Conservation (phyloP, 305 asterid genomes). For the Fraxinus sp. region DNA sequence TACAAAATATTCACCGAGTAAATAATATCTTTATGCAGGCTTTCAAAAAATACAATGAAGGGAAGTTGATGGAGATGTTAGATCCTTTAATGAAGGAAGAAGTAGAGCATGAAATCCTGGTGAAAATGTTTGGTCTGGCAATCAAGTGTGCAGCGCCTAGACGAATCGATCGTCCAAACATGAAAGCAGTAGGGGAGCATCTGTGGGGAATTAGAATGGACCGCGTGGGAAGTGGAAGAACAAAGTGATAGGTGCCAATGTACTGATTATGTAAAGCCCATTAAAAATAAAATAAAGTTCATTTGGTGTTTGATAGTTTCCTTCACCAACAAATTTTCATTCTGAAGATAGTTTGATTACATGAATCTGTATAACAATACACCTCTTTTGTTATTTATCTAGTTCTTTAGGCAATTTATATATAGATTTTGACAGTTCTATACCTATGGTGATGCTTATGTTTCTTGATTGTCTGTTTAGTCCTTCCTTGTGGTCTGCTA, state of each 20-base stretch:
- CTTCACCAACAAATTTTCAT: slow-evolving; percentile 1
- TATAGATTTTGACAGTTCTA: background rate
- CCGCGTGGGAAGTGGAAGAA: slow-evolving; percentile 55
- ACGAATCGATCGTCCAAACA: slow-evolving; percentile 85
- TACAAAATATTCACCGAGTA: background rate
- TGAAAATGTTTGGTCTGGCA: slow-evolving; percentile 73
- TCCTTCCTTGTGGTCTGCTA: background rate
- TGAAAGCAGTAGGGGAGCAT: slow-evolving; percentile 82
- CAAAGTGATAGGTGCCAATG: slow-evolving; percentile 15
- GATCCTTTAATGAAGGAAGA: slow-evolving; percentile 69
- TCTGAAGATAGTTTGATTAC: background rate
- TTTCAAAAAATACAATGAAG: slow-evolving; percentile 61
- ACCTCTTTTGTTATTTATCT: background rate
- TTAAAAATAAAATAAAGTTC: background rate
- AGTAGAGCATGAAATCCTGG: slow-evolving; percentile 48
- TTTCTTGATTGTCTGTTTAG: background rate
- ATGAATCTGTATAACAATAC: background rate
- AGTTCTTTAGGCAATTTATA: background rate
- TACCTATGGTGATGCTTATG: background rate
- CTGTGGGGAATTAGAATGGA: slow-evolving; percentile 91
- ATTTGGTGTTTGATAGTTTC: background rate
- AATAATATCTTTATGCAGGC: slow-evolving; percentile 51
- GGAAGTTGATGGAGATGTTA: slow-evolving; percentile 51
- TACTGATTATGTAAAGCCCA: background rate
- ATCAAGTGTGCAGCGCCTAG: slow-evolving; percentile 89